Percentiles rank a stretch among this genome's conserved stretches.
Conservation (phyloP, 495 filamentous ascomycete species). For the Trypethelium eluteriae region DNA sequence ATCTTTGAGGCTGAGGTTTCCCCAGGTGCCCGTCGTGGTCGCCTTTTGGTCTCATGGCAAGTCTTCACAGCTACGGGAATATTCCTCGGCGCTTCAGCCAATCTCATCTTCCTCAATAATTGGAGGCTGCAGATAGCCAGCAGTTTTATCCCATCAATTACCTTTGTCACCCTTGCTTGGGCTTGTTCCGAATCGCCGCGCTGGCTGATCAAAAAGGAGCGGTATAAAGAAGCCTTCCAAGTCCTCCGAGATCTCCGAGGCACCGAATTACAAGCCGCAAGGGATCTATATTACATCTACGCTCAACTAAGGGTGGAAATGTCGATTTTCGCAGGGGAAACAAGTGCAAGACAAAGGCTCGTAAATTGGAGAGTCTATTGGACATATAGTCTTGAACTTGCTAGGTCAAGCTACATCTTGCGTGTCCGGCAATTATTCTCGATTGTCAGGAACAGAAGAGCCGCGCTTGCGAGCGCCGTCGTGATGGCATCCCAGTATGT, state of each 20-base stretch:
- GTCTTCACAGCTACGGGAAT: slow-evolving; percentile 53
- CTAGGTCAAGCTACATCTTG: slow-evolving; percentile 4
- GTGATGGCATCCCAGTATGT: slow-evolving; percentile 13
- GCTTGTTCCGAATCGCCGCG: slow-evolving; percentile 70
- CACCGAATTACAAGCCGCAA: slow-evolving; percentile 59
- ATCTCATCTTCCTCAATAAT: slow-evolving; percentile 43
- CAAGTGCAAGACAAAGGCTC: slow-evolving; percentile 4
- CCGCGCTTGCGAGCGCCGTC: slow-evolving; percentile 8
- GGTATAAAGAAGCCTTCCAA: slow-evolving; percentile 45
- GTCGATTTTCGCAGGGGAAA: slow-evolving; percentile 2
- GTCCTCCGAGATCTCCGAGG: slow-evolving; percentile 48
- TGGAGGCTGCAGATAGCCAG: slow-evolving; percentile 69
- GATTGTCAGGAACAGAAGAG: slow-evolving; percentile 10
- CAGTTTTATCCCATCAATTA: slow-evolving; percentile 68
- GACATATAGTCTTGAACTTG: slow-evolving; percentile 8
- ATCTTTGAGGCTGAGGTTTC: slow-evolving; percentile 57
- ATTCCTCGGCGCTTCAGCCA: slow-evolving; percentile 54
- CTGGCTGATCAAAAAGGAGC: slow-evolving; percentile 49
- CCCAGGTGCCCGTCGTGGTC: slow-evolving; percentile 54
- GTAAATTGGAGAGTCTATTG: slow-evolving; percentile 10
- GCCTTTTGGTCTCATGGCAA: slow-evolving; percentile 59
- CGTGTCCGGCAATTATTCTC: slow-evolving; percentile 10
- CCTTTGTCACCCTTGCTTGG: slow-evolving; percentile 56
- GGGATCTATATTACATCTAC: slow-evolving; percentile 71
- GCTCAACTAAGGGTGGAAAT: slow-evolving; percentile 5